These are phyloP conservation scores for Monosporozyma servazzii DNA, from an alignment of 805 yeast species.

Conservation along the genomic window DNA sequence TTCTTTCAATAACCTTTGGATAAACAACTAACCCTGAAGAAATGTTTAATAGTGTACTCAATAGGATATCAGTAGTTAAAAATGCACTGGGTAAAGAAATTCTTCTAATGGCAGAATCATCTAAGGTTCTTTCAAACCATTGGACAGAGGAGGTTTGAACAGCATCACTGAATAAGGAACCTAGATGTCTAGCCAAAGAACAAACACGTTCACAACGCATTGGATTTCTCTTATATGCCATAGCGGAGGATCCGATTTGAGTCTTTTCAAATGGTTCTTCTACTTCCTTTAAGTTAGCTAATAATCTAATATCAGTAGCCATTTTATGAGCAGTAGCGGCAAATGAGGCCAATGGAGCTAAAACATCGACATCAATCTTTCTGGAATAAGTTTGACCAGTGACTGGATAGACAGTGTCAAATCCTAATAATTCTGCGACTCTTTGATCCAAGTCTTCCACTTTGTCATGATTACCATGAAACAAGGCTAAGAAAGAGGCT, in stretches of 20 bases:
- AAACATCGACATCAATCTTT: slow-evolving; percentile 90
- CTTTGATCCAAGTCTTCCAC: slow-evolving; percentile 88
- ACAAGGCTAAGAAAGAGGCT: slow-evolving; percentile 87
- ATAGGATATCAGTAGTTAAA: slow-evolving; percentile 86
- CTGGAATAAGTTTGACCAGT: slow-evolving; percentile 99
- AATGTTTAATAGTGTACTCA: slow-evolving; percentile 83
- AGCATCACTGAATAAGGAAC: slow-evolving; percentile 84
- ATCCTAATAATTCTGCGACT: slow-evolving; percentile 88
- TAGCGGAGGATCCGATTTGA: slow-evolving; percentile 97
- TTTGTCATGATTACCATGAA: slow-evolving; percentile 94
- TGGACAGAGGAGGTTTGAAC: slow-evolving; percentile 96
- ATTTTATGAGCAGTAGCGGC: slow-evolving; percentile 96
- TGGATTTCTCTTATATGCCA: slow-evolving; percentile 99
- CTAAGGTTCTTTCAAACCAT: slow-evolving; percentile 98
- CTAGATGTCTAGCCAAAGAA: slow-evolving; percentile 93
- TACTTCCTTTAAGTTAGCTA: slow-evolving; percentile 93
- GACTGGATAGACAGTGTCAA: slow-evolving; percentile 90
- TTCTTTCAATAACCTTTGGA: slow-evolving; percentile 96
- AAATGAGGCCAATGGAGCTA: slow-evolving; percentile 86
- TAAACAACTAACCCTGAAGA: slow-evolving; percentile 94
- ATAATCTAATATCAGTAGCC: slow-evolving; percentile 92
- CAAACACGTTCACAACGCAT: slow-evolving; percentile 99
- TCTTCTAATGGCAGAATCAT: slow-evolving; percentile 96
- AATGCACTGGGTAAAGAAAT: slow-evolving; percentile 94
- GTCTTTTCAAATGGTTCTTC: slow-evolving; percentile 98